Base-by-base conservation (phyloP, 202 grass and related monocot species). In the Zoysia matrella region DNA sequence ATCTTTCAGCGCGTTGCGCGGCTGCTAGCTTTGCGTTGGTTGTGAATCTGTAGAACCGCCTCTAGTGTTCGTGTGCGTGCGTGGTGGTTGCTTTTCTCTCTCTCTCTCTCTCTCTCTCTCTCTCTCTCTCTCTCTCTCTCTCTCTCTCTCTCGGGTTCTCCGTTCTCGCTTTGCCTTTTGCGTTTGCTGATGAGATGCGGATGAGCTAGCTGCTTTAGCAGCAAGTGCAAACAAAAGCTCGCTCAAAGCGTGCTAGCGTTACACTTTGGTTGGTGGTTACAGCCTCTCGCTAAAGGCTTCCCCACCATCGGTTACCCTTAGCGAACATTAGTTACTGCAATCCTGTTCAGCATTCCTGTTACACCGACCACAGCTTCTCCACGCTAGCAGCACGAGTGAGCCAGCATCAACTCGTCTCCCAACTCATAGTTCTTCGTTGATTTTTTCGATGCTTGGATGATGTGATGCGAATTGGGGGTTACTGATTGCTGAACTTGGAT, bases 151-250 rank as follows among this genome's bases (percentile, higher is more conserved):
- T 68, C 30, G 44, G 14, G 30, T 36, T 36, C 30, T 36, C 30
- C 30, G 1, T 9, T 12, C 12, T 13, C 9, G 69, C 61, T 83
- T 81, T 84, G 81, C 75, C 75, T 80, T 84, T 36, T 36, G 30
- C 30, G 30, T 88, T 70, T 68, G 71, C 30, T 36, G 30, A 47
- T 60, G 53, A 47, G 64, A 50, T 61, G 56, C 65, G 70, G 81
- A 73, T 80, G 54, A 36, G 30, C 30, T 36, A 6, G 44, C 45
- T 66, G 73, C 81, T 76, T 84, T 80, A 69, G 55, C 86, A 67
- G 53, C 86, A 65, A 72, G 71, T 81, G 87, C 82, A 81, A 85
- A 85, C 82, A 85, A 77, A 77, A 81, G 82, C 72, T 58, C 65
- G 30, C 30, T n/a, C 72, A 85, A 81, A 85, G 81, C 43, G 43